Evolutionary conservation across 306 rosid genomes (phyloP), one percentile per base, ranked within the genome.

Genomic region (Amphicarpaea edgeworthii): DNA sequence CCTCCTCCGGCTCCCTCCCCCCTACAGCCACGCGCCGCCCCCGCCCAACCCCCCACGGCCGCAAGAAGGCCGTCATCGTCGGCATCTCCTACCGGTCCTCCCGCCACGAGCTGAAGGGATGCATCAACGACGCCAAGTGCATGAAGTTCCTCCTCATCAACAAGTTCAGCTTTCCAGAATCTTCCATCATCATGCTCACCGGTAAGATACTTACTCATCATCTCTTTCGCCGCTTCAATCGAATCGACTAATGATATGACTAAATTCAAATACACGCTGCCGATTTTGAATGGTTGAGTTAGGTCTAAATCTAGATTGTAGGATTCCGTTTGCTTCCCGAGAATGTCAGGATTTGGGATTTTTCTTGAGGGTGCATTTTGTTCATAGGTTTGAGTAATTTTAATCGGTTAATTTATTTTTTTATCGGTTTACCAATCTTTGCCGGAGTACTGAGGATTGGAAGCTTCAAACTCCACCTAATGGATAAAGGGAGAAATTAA

Each of bases 81-180:
- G 97, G 97, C 64, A 90, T 95, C 54, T 95, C 93, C 64, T 95
- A 95, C 17, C 85, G 77, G 8, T 86, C 70, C 84, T 90, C 99
- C 16, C 78, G 96, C 23, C 97, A 92, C 73, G 97, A 92, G 83
- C 97, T 95, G 34, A 95, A 92, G 76, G 99, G 99, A 0, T 95
- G 97, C 81, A 87, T 95, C 82, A 92, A 95, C 47, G 97, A 95
- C 68, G 97, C 97, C 45, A 95, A 89, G 73, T 95, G 99, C 80
- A 92, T 95, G 99, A 86, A 85, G 1, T 84, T 85, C 42, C 85
- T 95, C 41, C 92, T 95, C 63, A 79, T 88, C 63, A 95, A 88
- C 85, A 95, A 90, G 83, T 95, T 86, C 72, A 84, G 51, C 26
- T 95, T 95, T 73, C 97, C 99, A 0, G 91, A 86, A 28, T 83